Base-by-base conservation (phyloP, 371 early-diverging fungal genomes). In the Apophysomyces ossiformis region DNA sequence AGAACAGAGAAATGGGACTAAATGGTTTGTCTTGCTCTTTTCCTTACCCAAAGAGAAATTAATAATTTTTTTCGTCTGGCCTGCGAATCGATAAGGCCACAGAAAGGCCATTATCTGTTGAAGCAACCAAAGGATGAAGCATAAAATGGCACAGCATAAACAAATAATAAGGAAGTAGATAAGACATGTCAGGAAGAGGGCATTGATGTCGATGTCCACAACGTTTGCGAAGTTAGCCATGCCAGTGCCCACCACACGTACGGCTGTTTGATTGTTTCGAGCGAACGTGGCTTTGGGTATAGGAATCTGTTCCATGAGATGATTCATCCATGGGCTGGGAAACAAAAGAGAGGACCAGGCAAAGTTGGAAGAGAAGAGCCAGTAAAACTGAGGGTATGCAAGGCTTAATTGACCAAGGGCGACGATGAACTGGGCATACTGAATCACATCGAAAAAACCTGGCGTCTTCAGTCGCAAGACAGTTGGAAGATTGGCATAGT, bases 401-500 rank as follows among this genome's bases (percentile, higher is more conserved):
- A 87, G 57, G 35, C 77, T 81, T 58, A 87, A 77, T 54, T 77
- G 81, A 1, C 85, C 85, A 2, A 75, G 72, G 37, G 72, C 72
- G 9, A 83, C 78, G 58, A 87, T 81, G 56, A 85, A 87, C 57
- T 87, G 87, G 0, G 82, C 74, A 58, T 87, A 84, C 57, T 73
- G 78, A 26, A 87, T 66, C 18, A 87, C 46, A 64, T 87, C 87
- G 57, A 84, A 82, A 57, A 87, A 76, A 0, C 85, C 85, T 12
- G 87, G 87, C 0, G 85, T 82, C 57, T 82, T 83, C 9, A 87
- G 71, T 32, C 77, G 76, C 46, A 85, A 66, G 1, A 77, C 64
- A 16, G 81, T 82, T 12, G 85, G 73, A 13, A 76, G 64, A 41
- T 82, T 75, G 45, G 82, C 84, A 67, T 87, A 85, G 37, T 84